A percentile compares a stretch with the other conserved stretches of the same genome.
Conservation (phyloP, 495 filamentous ascomycete species). For the Mytilinidion resinicola region DNA sequence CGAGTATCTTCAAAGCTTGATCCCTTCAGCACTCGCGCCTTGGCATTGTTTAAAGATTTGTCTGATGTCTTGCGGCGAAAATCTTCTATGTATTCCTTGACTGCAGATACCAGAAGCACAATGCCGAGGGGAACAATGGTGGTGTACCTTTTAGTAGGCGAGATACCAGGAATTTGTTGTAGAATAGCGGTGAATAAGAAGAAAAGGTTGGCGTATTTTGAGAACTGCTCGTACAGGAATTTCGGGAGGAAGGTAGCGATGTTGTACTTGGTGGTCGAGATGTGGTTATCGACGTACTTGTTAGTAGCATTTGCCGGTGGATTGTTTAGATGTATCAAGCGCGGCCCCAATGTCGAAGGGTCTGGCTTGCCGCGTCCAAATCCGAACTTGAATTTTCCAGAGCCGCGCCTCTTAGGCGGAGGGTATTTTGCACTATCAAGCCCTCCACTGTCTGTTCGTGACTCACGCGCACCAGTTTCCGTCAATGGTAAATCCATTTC, state of each 20-base stretch:
- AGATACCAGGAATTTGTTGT: conserved; percentile 93
- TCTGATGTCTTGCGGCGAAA: conserved; percentile 85
- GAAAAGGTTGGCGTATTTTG: conserved; percentile 98
- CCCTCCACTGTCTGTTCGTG: conserved; percentile 37
- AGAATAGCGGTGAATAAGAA: conserved; percentile 96
- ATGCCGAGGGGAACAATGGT: conserved; percentile 89
- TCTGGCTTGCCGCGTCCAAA: conserved; percentile 81
- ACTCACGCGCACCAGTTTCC: conserved; percentile 56
- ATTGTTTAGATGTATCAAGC: conserved; percentile 96
- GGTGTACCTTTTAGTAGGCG: conserved; percentile 89
- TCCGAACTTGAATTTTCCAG: conserved; percentile 86
- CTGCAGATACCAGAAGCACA: conserved; percentile 86
- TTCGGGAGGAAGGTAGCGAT: conserved; percentile 91
- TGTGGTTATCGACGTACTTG: conserved; percentile 91
- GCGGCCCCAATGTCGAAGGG: conserved; percentile 81
- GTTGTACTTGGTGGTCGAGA: conserved; percentile 98
- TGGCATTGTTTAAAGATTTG: conserved; percentile 80
- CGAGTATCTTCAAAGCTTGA: conserved; percentile 77
- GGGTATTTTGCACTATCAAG: conserved; percentile 34
- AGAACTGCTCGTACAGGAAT: conserved; percentile 98
- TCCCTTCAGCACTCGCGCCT: conserved; percentile 75
- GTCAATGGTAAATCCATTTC: conserved; percentile 98
- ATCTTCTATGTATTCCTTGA: conserved; percentile 92
- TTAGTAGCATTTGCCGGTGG: conserved; percentile 82
- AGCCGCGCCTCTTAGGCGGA: conserved; percentile 51